Evolutionary conservation across 2,329 filamentous ascomycete genomes (phyloP), one percentile per base, ranked within the genome.

Genomic region (Cylindrodendrum hubeiense): DNA sequence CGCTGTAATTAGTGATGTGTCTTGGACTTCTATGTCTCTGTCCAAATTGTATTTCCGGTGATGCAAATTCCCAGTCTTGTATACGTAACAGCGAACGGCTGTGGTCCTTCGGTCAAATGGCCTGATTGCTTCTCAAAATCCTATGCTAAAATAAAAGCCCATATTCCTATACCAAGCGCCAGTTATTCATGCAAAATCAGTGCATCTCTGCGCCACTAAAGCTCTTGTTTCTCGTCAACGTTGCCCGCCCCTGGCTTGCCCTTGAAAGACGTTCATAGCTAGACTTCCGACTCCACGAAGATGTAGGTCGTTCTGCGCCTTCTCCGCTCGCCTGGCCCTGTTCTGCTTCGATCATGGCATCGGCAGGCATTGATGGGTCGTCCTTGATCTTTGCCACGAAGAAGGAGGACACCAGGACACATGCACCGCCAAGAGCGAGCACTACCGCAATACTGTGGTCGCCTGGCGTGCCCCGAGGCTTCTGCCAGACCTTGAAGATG

Each of bases 371-470:
- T 3, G 78, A 76, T 17, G 80, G 74, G 47, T 91, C 89, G 73
- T 95, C 92, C 41, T 86, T 83, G 37, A 96, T 89, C 63, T 86
- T 84, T 54, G 86, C 83, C 12, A 93, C 91, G 75, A 95, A 87
- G 71, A 87, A 93, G 5, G 92, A 93, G 6, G 95, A 93, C 3
- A 91, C 82, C 51, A 98, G 78, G 2, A 94, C 93, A 67, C 92
- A 93, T 46, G 92, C 79, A 2, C 95, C 95, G 2, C 94, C 95
- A 60, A 97, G 90, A 21, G 95, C 89, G 72, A 98, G 82, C 44
- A 97, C 94, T 83, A 95, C 93, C 17, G 91, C 90, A 53, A 98
- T 93, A 78, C 93, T 97, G 69, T 92, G 89, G 80, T 98, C 95
- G 34, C 94, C 95, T 0, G 93, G 91, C 5, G 87, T 88, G 5